phyloP scores from a whole-genome alignment of 192 early-diverging fungal species.

The Funneliformis geosporum region DNA sequence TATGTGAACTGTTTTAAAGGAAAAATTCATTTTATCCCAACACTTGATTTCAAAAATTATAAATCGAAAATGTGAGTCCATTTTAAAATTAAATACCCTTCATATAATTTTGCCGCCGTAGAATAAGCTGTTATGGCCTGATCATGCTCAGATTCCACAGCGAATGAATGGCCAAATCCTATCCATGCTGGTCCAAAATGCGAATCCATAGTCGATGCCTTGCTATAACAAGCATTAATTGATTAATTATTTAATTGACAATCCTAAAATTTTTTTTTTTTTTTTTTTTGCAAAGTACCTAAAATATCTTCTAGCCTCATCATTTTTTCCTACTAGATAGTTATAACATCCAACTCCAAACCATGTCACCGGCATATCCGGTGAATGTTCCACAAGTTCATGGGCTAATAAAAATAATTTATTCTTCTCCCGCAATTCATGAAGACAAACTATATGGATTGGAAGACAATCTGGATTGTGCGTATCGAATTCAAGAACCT shows the following conservation, averaged over 20 bases:
- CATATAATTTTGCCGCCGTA: constrained; percentile 60
- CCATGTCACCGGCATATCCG: constrained; percentile 65
- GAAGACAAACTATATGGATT: constrained; percentile 67
- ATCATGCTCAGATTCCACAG: constrained; percentile 73
- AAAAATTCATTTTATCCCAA: background rate
- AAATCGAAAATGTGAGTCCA: background rate
- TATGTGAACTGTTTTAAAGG: constrained; percentile 57
- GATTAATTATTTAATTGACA: background rate
- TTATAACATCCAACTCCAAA: constrained; percentile 83
- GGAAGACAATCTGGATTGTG: constrained; percentile 61
- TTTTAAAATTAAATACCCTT: constrained; percentile 54
- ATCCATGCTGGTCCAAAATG: constrained; percentile 75
- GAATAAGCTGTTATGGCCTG: constrained; percentile 75
- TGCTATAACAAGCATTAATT: constrained; percentile 38
- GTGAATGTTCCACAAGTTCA: constrained; percentile 64
- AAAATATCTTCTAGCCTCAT: constrained; percentile 55
- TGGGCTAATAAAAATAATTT: constrained; percentile 75
- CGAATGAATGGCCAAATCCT: constrained; percentile 79
- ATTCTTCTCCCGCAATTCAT: constrained; percentile 60
- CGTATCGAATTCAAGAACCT: constrained; percentile 60
- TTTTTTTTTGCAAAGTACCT: background rate
- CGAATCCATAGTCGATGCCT: constrained; percentile 61
- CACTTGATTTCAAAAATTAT: background rate
- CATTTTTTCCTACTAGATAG: constrained; percentile 55
- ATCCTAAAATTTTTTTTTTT: background rate